These are phyloP conservation scores for Ochetophila trinervis DNA, from an alignment of 306 rosid species.

Conservation along the genomic window DNA sequence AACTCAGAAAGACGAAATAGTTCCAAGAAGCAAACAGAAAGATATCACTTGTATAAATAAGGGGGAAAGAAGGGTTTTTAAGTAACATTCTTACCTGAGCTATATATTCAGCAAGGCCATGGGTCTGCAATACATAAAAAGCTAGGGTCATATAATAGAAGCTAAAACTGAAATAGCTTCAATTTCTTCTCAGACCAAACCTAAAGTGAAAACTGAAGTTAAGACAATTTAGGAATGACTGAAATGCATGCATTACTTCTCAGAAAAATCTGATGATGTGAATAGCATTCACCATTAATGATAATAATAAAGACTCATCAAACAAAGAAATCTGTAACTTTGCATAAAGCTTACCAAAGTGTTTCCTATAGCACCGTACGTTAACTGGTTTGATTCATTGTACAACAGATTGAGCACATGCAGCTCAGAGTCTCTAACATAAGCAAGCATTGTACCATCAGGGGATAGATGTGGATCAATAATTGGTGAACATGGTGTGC, in stretches of 20 bases:
- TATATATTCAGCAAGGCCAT: slow-evolving; percentile 93
- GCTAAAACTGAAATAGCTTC: not conserved
- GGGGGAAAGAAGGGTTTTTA: slow-evolving; percentile 4
- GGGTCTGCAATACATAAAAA: slow-evolving; percentile 58
- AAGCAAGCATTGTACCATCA: slow-evolving; percentile 77
- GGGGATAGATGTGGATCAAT: slow-evolving; percentile 93
- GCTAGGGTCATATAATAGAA: slow-evolving; percentile 1
- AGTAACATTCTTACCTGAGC: slow-evolving; percentile 78
- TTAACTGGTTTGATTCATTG: slow-evolving; percentile 71
- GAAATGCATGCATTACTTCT: not conserved
- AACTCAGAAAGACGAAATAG: slow-evolving; percentile 20
- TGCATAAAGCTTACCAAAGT: slow-evolving; percentile 45
- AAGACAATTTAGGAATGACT: not conserved
- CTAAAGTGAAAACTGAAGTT: not conserved
- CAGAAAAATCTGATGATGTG: not conserved
- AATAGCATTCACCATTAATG: slow-evolving; percentile 4
- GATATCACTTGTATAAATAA: not conserved
- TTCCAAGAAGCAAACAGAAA: slow-evolving; percentile 8
- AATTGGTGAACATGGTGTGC: slow-evolving; percentile 59
- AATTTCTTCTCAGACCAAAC: not conserved
- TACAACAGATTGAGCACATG: slow-evolving; percentile 57
- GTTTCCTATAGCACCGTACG: slow-evolving; percentile 60
- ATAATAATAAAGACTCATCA: slow-evolving; percentile 10
- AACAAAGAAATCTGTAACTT: slow-evolving; percentile 1
- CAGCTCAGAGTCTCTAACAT: slow-evolving; percentile 70